phyloP scores from a whole-genome alignment of 2,329 filamentous ascomycete genomes.

The Calonectria fujianensis region DNA sequence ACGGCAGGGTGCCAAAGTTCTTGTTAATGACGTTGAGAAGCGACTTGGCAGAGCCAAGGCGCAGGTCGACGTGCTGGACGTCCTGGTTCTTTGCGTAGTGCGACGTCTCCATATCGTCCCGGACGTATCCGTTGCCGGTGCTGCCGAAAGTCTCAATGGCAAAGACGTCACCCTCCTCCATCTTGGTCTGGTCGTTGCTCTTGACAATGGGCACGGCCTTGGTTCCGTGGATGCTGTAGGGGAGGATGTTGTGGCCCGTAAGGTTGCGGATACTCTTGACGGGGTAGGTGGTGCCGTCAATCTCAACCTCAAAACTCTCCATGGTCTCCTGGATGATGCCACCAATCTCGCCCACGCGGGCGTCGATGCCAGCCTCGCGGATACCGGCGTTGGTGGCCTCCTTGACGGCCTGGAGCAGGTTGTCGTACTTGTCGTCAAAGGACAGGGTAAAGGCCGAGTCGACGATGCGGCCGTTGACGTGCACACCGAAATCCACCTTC shows the following conservation, averaged over 20 bases:
- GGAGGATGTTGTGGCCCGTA: conserved; percentile 92
- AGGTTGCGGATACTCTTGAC: conserved; percentile 92
- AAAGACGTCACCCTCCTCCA: conserved; percentile 97
- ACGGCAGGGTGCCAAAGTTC: conserved; percentile 95
- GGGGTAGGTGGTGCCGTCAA: conserved; percentile 85
- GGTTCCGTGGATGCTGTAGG: conserved; percentile 91
- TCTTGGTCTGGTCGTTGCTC: conserved; percentile 90
- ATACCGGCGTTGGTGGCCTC: conserved; percentile 91
- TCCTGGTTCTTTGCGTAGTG: conserved; percentile 88
- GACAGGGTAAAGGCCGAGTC: conserved; percentile 88
- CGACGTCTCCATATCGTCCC: conserved; percentile 91
- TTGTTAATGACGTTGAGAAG: conserved; percentile 93
- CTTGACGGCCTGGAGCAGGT: conserved; percentile 82
- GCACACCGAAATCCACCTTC: conserved; percentile 89
- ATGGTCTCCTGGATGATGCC: conserved; percentile 91
- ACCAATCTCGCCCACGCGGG: conserved; percentile 89
- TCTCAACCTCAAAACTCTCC: conserved; percentile 93
- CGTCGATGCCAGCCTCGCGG: conserved; percentile 90
- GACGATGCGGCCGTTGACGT: conserved; percentile 87
- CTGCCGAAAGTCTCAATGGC: conserved; percentile 97
- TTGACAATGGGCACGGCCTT: conserved; percentile 98
- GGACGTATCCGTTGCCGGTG: conserved; percentile 91
- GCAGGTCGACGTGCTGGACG: conserved; percentile 83
- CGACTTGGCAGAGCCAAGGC: conserved; percentile 88
- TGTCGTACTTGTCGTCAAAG: conserved; percentile 85